Evolutionary conservation across 139 green algal species (phyloP).

Genomic region (Haematococcus lacustris): DNA sequence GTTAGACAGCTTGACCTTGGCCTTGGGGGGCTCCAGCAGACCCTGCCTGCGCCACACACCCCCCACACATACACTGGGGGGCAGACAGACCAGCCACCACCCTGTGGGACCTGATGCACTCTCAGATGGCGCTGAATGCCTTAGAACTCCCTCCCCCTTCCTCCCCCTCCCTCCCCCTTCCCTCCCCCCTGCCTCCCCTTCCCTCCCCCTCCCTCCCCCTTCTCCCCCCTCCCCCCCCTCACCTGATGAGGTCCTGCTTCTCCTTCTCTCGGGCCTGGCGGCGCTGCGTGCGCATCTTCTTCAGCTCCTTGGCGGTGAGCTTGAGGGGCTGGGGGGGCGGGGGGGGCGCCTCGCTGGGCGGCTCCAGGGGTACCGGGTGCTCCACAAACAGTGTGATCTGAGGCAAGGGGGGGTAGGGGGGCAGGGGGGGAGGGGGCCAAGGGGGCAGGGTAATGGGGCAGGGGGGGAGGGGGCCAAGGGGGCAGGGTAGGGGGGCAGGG

Average conservation of each 20-base stretch:
- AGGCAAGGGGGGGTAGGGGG: background rate
- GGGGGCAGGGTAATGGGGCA: background rate
- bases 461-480: background rate
- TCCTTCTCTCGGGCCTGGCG: slow-evolving; percentile 88
- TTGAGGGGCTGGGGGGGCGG: slow-evolving; percentile 65
- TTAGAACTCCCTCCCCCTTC: no score
- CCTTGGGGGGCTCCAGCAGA: slow-evolving; percentile 88
- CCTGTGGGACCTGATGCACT: no score
- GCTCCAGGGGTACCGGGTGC: slow-evolving; percentile 86
- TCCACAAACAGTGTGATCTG: slow-evolving; percentile 72
- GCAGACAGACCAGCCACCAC: no score
- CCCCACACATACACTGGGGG: background rate
- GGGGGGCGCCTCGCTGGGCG: slow-evolving; percentile 62
- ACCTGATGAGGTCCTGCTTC: slow-evolving; percentile 91
- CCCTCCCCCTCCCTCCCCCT: no score
- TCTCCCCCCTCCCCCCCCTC: no score
- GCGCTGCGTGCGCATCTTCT: slow-evolving; percentile 94
- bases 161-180: no score
- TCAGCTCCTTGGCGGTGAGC: slow-evolving; percentile 74
- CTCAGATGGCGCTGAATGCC: no score
- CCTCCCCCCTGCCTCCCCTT: no score
- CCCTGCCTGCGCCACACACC: slow-evolving; percentile 49
- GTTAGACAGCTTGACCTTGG: slow-evolving; percentile 97
- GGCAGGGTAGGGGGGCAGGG: background rate
- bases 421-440: background rate